Conservation (phyloP, 1,139 yeast genomes). For the Spencermartinsiella ligniputridi region DNA sequence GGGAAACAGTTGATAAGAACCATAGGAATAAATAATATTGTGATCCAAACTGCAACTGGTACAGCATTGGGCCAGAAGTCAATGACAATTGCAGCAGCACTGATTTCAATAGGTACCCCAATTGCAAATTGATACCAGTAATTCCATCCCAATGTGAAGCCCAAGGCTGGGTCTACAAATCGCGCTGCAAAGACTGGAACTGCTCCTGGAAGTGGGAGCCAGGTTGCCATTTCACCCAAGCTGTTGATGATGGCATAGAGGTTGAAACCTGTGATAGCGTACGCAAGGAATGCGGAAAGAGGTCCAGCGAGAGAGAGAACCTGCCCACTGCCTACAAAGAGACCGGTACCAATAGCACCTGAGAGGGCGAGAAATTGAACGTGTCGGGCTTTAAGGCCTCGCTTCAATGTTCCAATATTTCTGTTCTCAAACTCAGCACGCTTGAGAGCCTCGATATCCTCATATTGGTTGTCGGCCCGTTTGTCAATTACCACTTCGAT, state of each 20-base stretch:
- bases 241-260: slow-evolving; percentile 69
- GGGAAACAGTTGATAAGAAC: slow-evolving; percentile 34
- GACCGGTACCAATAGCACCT: slow-evolving; percentile 48
- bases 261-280: slow-evolving; percentile 55
- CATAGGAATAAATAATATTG: slow-evolving; percentile 32
- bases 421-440: not conserved
- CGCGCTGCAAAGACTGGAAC: slow-evolving; percentile 66
- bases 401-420: slow-evolving; percentile 19
- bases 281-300: slow-evolving; percentile 58
- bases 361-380: slow-evolving; percentile 48
- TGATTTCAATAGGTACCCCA: slow-evolving; percentile 45
- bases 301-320: slow-evolving; percentile 66
- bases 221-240: slow-evolving; percentile 70
- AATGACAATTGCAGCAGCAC: slow-evolving; percentile 36
- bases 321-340: slow-evolving; percentile 62
- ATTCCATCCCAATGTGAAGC: slow-evolving; percentile 35
- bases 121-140: slow-evolving; percentile 37
- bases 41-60: slow-evolving; percentile 32
- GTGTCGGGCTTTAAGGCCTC: slow-evolving; percentile 43
- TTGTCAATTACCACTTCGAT: not conserved
- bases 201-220: slow-evolving; percentile 64
- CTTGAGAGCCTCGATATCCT: not conserved
- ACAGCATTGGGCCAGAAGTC: slow-evolving; percentile 31
- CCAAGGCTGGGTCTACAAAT: slow-evolving; percentile 18
- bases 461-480: slow-evolving; percentile 5